Evolutionary conservation across 768 basidiomycete species (phyloP), one percentile per base, ranked within the genome.

Genomic region (Mrakia blollopis): DNA sequence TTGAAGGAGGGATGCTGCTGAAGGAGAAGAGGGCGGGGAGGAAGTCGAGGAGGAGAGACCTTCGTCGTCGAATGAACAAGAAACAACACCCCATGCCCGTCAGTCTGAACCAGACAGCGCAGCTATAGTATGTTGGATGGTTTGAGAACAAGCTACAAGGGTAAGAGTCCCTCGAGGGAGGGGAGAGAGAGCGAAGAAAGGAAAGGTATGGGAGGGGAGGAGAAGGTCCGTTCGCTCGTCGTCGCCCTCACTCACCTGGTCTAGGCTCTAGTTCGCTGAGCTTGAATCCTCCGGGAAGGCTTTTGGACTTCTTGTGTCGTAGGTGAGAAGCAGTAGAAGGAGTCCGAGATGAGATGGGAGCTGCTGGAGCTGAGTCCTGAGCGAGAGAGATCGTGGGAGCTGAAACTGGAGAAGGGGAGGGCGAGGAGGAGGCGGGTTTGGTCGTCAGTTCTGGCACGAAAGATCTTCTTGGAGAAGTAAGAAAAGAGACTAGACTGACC

Each of bases 241-340:
- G 65, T 11, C 39, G 9, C 21, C 2, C n/a, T 21, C 35, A 41
- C 65, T 35, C 65, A 68, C 65, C 37, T 68, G 35, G 13, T 32
- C 62, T 63, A 16, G 35, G 62, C 11, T 37, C n/a, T 6, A 68
- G 35, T 18, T 39, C 65, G 37, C 35, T 25, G 25, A 68, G 32
- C 65, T 68, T 68, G 65, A 68, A 68, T n/a, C 65, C 65, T n/a
- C 37, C 65, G 5, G 65, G 65, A 37, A 41, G 65, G n/a, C 37
- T 37, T n/a, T 39, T 68, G 18, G 65, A 68, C 37, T 41, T 68
- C 35, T 39, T n/a, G 35, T 50, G 25, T 44, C 37, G 23, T 39
- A 18, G 37, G 8, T 4, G 23, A 23, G 37, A 39, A n/a, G 18
- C 25, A 0, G 4, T 16, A 21, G 35, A 21, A 35, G 13, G 32